Evolutionary conservation across 495 filamentous ascomycete species (phyloP), one percentile per base, ranked within the genome.

Genomic region (Aspergillus ellipticus): DNA sequence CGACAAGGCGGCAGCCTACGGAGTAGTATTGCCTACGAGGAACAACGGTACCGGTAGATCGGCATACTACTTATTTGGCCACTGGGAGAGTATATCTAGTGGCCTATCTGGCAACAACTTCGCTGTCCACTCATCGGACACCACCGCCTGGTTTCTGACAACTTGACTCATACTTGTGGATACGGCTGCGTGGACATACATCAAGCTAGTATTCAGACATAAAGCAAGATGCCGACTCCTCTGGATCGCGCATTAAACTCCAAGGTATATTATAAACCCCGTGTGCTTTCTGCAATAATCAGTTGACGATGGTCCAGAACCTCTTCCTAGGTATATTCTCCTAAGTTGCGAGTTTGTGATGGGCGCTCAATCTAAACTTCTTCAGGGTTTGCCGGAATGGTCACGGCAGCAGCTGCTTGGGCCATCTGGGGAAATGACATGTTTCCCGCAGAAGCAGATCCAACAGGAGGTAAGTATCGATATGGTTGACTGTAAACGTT

Each of bases 361-460:
- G 24, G 48, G 46, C 20, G 1, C 13, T 57, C 63, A 63, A 62
- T 52, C 29, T 53, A 50, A 49, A 39, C 42, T 28, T 43, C 41
- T 53, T 6, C 56, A 78, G 77, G 75, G 0, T 96, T 96, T 68
- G 82, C 88, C 15, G 90, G 89, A 20, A 82, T 96, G 58, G 85
- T 96, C 41, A 88, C 89, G 3, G 90, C 88, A 3, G 92, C 88
- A 6, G 86, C 92, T 6, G 87, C 80, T 16, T 96, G 86, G 85
- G 80, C 86, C 2, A 95, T 96, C 56, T 90, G 87, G 86, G 88
- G 89, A 49, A 79, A 82, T 22, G 89, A 90, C 55, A 79, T 96
- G 59, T 92, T 96, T 58, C 90, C 90, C 1, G 61, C 75, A 0
- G 71, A 84, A 50, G 57, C 70, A 22, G 92, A 95, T 68, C 92